Evolutionary conservation across 2,329 filamentous ascomycete genomes (phyloP).

Genomic region (Alternaria triticimaculans): DNA sequence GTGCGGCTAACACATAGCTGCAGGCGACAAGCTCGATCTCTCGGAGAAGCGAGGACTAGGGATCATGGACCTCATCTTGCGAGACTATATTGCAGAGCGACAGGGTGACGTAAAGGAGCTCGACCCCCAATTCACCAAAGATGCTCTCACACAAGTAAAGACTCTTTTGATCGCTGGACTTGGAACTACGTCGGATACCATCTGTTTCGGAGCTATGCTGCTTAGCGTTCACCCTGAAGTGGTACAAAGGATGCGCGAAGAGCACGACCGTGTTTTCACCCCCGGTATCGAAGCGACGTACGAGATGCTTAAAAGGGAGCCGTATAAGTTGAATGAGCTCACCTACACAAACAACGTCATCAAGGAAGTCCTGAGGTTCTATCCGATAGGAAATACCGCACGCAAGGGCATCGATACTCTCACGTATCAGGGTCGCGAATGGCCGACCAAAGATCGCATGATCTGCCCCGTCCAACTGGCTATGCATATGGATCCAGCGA

Average conservation of each 20-base stretch:
- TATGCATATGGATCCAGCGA: conserved; percentile 40
- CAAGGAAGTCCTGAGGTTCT: conserved; percentile 62
- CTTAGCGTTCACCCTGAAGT: conserved; percentile 38
- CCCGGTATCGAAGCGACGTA: conserved; percentile 48
- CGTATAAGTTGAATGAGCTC: conserved; percentile 58
- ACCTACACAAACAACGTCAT: conserved; percentile 61
- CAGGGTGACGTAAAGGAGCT: conserved; percentile 20
- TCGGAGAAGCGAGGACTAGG: conserved; percentile 44
- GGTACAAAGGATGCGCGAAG: conserved; percentile 47
- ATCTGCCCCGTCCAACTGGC: conserved; percentile 51
- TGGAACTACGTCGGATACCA: conserved; percentile 49
- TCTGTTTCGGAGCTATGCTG: conserved; percentile 41
- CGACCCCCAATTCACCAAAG: conserved; percentile 46
- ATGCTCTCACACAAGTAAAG: conserved; percentile 48
- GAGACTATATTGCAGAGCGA: conserved; percentile 33
- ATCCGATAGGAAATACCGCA: conserved; percentile 57
- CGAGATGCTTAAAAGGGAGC: conserved; percentile 50
- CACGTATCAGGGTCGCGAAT: conserved; percentile 49
- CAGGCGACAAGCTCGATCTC: conserved; percentile 41
- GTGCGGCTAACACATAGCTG: not conserved
- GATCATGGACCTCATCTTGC: conserved; percentile 45
- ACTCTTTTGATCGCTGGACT: conserved; percentile 54
- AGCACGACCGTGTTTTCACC: conserved; percentile 62
- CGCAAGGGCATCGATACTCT: conserved; percentile 50
- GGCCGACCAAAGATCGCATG: conserved; percentile 54